Base-by-base conservation (phyloP, 2,329 filamentous ascomycete genomes). In the Sarocladium strictum region DNA sequence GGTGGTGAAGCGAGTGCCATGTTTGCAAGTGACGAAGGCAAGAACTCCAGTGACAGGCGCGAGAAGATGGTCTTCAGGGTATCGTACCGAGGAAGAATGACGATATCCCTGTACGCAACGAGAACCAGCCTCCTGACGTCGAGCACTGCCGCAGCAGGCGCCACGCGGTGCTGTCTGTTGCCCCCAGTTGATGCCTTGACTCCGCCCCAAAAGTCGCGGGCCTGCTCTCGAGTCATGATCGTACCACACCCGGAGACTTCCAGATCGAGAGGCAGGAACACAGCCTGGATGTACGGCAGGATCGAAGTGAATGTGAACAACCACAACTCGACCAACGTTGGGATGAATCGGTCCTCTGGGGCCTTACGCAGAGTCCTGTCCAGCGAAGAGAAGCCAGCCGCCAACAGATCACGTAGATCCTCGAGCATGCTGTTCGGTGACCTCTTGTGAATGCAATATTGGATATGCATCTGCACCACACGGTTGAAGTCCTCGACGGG, bases 301-400 rank as follows among this genome's bases (percentile, higher is more conserved):
- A 97, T 89, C 6, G 83, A 88, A 2, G 90, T 93, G 64, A 97
- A 97, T 0, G 94, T 92, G 47, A 94, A 85, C 56, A 95, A 83
- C 94, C 94, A 99, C 65, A 97, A 85, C 66, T 96, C 90, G 2
- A 97, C 93, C 1, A 99, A 77, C 55, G 90, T 85, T 0, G 90
- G 89, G 21, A 97, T 90, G n/a, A 97, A 80, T 32, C 87, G 83
- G 57, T 96, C 92, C 64, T 97, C 93, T 0, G 90, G 80, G 1
- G 90, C 85, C 45, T 83, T 83, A 51, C 86, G 82, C 17, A 97
- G 74, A 0, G 89, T 92, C 60, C 92, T 88, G 61, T 96, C 93
- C 2, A 99, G 77, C 2, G 88, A 91, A 27, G 81, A 78, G 65
- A 97, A 99, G 1, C 94, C 94, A 0, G 89, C 87, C n/a, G 78